Evolutionary conservation across 1,139 yeast species (phyloP).

Genomic region (Yamadazyma friedrichii): DNA sequence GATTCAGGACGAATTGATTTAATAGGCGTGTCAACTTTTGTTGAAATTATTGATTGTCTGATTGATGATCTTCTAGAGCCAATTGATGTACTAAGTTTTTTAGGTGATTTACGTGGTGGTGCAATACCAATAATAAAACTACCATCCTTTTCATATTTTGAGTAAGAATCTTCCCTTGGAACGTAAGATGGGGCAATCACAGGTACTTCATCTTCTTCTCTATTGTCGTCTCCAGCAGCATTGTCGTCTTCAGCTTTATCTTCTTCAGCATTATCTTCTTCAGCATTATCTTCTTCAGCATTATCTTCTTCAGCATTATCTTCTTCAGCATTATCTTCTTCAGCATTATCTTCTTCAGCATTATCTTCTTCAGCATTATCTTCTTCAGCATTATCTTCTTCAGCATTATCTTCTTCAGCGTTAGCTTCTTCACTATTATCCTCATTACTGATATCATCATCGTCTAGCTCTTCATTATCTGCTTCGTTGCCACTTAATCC

Average conservation of each 20-base stretch:
- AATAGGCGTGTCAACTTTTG: background rate
- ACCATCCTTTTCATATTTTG: conserved; percentile 10
- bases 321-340: background rate
- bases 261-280: background rate
- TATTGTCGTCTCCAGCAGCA: background rate
- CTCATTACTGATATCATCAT: background rate
- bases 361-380: background rate
- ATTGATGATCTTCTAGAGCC: background rate
- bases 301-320: background rate
- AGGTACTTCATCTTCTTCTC: background rate
- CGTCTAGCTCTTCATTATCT: conserved; percentile 11
- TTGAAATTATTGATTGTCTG: no score
- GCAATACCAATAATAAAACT: conserved; percentile 11
- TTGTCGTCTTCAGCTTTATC: background rate
- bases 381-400: background rate
- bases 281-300: background rate
- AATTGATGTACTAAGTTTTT: background rate
- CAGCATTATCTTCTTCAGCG: background rate
- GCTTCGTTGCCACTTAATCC: conserved; percentile 20
- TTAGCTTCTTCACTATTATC: background rate
- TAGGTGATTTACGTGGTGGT: conserved; percentile 8
- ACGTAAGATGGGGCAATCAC: conserved; percentile 4
- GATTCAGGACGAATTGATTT: background rate
- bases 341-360: background rate
- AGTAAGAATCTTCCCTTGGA: conserved; percentile 7